A percentile compares a stretch with the other conserved stretches of the same genome.
phyloP scores from a whole-genome alignment of 805 yeast genomes.

The Candida gorgasii region DNA sequence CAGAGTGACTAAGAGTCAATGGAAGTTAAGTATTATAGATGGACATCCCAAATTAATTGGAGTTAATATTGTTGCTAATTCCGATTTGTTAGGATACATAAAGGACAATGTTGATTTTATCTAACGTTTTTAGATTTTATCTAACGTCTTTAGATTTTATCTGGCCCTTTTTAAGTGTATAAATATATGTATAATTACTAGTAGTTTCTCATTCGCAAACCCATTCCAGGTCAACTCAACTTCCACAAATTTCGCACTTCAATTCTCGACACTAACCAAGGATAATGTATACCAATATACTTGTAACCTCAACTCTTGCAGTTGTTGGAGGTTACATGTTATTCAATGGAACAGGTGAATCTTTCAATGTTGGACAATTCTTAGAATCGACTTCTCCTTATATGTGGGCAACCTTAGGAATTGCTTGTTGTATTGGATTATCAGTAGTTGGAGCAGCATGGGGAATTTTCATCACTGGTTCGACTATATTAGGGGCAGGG shows the following conservation, averaged over 20 bases:
- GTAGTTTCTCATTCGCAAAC: neutral
- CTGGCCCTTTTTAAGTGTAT: too few relatives aligned
- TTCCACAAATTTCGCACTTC: neutral
- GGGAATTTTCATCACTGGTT: slow-evolving; percentile 97
- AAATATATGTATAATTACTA: too few relatives aligned
- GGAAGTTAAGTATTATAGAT: slow-evolving; percentile 27
- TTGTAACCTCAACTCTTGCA: slow-evolving; percentile 33
- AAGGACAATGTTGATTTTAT: slow-evolving; percentile 9
- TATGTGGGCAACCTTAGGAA: slow-evolving; percentile 94
- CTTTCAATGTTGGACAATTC: slow-evolving; percentile 88
- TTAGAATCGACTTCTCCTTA: slow-evolving; percentile 87
- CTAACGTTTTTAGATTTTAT: too few relatives aligned
- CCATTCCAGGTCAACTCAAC: too few relatives aligned
- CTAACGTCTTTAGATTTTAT: too few relatives aligned
- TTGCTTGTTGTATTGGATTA: slow-evolving; percentile 86
- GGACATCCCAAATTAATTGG: slow-evolving; percentile 25
- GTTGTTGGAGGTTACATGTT: slow-evolving; percentile 60
- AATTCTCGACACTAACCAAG: slow-evolving; percentile 2
- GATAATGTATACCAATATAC: slow-evolving; percentile 14
- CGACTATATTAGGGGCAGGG: slow-evolving; percentile 96
- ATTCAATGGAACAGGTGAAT: slow-evolving; percentile 90
- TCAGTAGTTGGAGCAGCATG: slow-evolving; percentile 98
- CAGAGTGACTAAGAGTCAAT: slow-evolving; percentile 42
- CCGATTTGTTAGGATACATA: slow-evolving; percentile 19
- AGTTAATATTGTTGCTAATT: slow-evolving; percentile 26